Evolutionary conservation across 1,139 yeast genomes (phyloP).

Genomic region (Candida dubliniensis): DNA sequence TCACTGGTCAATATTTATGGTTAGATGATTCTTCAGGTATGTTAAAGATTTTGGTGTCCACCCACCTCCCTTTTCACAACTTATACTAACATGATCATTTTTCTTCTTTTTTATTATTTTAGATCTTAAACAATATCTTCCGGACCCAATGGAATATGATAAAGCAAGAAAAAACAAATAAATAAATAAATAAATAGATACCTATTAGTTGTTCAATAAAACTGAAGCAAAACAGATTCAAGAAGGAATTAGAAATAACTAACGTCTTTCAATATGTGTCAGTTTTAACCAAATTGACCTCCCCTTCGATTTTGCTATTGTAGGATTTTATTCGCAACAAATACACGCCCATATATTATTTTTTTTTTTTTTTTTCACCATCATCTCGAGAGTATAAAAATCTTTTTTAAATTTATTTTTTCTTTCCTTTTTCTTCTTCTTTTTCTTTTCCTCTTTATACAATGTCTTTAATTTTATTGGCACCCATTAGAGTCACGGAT

Average conservation of each 20-base stretch:
- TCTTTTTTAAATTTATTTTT: constrained; percentile 8
- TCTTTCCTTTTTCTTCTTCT: constrained; percentile 23
- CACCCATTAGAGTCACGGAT: constrained; percentile 95
- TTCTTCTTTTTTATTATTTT: constrained; percentile 7
- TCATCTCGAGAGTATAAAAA: constrained; percentile 4
- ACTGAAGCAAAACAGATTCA: too few relatives aligned
- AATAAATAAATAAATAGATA: background rate
- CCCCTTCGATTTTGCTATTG: background rate
- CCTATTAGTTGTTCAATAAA: background rate
- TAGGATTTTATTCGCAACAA: background rate
- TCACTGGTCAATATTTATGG: constrained; percentile 60
- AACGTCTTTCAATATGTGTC: too few relatives aligned
- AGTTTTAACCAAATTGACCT: too few relatives aligned
- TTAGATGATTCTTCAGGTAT: constrained; percentile 49
- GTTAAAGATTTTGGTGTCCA: constrained; percentile 12
- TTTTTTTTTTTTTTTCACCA: background rate
- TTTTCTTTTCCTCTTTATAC: constrained; percentile 39
- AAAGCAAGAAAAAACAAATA: constrained; percentile 22
- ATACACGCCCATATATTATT: background rate
- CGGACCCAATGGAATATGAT: constrained; percentile 62
- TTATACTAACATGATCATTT: constrained; percentile 3
- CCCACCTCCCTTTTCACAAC: background rate
- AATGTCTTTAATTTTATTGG: constrained; percentile 73
- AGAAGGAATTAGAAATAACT: background rate
- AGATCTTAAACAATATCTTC: constrained; percentile 50